Evolutionary conservation across 331 rosid species (phyloP).

Genomic region (Malus hybrid): DNA sequence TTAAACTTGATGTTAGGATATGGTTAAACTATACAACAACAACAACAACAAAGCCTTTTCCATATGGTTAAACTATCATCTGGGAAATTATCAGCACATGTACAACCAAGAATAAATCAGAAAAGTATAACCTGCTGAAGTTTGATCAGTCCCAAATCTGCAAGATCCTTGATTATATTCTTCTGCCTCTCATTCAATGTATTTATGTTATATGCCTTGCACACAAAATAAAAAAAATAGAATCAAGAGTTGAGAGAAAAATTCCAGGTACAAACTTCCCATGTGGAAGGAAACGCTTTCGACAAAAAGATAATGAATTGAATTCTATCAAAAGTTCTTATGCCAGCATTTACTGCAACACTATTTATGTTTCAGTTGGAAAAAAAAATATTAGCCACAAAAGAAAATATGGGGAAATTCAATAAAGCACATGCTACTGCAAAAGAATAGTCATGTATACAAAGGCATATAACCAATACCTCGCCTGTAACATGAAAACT

Average conservation of each 20-base stretch:
- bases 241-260: slow-evolving; percentile 11
- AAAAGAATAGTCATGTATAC: background rate
- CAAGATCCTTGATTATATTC: slow-evolving; percentile 66
- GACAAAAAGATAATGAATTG: background rate
- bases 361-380: background rate
- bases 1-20: slow-evolving; percentile 4
- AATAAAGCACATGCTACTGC: background rate
- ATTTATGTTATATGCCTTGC: slow-evolving; percentile 65
- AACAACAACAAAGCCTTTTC: too few relatives aligned
- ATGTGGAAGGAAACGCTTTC: background rate
- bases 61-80: slow-evolving; percentile 8
- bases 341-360: background rate
- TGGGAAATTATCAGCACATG: slow-evolving; percentile 9
- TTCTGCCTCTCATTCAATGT: slow-evolving; percentile 70
- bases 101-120: slow-evolving; percentile 14
- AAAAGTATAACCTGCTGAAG: slow-evolving; percentile 72
- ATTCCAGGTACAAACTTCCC: background rate
- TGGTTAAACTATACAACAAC: background rate
- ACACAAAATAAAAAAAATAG: slow-evolving; percentile 2
- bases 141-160: slow-evolving; percentile 90
- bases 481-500: slow-evolving; percentile 94
- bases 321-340: background rate
- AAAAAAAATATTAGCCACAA: background rate
- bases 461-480: slow-evolving; percentile 35
- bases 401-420: background rate